Base-by-base conservation (phyloP, 2,329 filamentous ascomycete genomes). In the Talaromyces albobiverticillius region DNA sequence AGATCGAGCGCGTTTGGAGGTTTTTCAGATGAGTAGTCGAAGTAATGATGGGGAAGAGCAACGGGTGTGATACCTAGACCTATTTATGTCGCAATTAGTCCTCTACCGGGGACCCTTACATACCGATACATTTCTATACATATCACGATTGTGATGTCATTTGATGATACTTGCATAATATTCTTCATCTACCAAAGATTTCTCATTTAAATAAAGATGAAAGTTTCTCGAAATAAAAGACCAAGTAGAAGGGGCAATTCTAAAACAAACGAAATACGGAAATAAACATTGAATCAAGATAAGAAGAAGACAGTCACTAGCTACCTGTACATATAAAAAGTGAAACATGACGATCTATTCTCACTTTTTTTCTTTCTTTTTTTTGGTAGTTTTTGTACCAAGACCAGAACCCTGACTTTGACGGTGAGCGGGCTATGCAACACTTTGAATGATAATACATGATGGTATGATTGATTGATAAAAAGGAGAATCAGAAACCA, bases 261-360 rank as follows among this genome's bases (percentile, higher is more conserved):
- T 59, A 66, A 57, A 59, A 58, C 55, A 59, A 62, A 58, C 61
- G 59, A 62, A 57, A 62, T 48, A 55, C 57, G 61, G 62, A 64
- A 68, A 65, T 67, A 69, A 66, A 69, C 65, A 63, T 64, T 62
- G 61, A 65, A 65, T 60, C 50, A 29, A 50, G 32, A 53, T 56
- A 56, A n/a, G n/a, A n/a, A n/a, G 43, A 48, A 56, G 48, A 55
- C 38, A 56, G 54, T 56, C 54, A 69, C 67, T 66, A 71, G 67
- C 67, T 72, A 72, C 71, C 69, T 72, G 69, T 72, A 71, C 69
- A 72, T 68, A 65, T 40, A 65, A 67, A 51, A 51, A 49, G 48
- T 57, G 61, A 55, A 47, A 51, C 53, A 55, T 55, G 42, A 51
- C 51, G 32, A 51, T 55, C 53, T 55, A 55, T 51, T 51, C 49